A percentile compares a stretch with the other conserved stretches of the same genome.
phyloP scores from a whole-genome alignment of 352 stramenopile species.

The Phytophthora chlamydospora region DNA sequence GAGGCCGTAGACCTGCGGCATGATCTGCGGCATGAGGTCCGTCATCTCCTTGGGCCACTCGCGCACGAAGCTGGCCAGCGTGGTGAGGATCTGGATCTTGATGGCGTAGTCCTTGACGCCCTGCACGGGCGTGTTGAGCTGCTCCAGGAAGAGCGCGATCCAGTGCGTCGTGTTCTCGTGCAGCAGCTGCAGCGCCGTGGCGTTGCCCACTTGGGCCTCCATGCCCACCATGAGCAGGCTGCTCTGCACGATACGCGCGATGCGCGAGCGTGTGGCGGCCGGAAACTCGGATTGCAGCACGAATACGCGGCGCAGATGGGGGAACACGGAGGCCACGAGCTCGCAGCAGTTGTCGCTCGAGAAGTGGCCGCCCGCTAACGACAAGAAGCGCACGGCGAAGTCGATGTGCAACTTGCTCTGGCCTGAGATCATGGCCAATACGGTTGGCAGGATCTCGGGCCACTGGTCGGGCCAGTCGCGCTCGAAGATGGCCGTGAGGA shows the following conservation, averaged over 20 bases:
- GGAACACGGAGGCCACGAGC: conserved; percentile 75
- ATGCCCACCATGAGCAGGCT: conserved; percentile 85
- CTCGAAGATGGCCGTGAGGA: conserved; percentile 83
- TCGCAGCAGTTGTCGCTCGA: conserved; percentile 83
- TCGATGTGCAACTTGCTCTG: conserved; percentile 64
- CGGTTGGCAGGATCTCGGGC: conserved; percentile 68
- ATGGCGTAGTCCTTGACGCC: conserved; percentile 65
- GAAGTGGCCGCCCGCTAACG: conserved; percentile 72
- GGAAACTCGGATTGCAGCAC: conserved; percentile 52
- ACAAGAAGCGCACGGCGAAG: conserved; percentile 80
- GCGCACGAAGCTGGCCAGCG: conserved; percentile 78
- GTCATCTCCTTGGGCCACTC: conserved; percentile 87
- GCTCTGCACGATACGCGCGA: conserved; percentile 80
- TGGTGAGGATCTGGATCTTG: conserved; percentile 80
- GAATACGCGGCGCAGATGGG: conserved; percentile 74
- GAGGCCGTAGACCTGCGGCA: conserved; percentile 72
- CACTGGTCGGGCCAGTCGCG: conserved; percentile 87
- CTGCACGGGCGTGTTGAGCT: conserved; percentile 50
- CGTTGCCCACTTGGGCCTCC: conserved; percentile 79
- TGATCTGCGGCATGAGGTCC: conserved; percentile 69
- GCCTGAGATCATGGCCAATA: conserved; percentile 64
- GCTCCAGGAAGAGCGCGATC: conserved; percentile 72
- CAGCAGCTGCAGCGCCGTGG: conserved; percentile 57
- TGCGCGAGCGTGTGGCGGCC: conserved; percentile 52
- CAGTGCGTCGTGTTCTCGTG: conserved; percentile 71